phyloP scores from a whole-genome alignment of 2,329 filamentous ascomycete genomes.

The Lanzia echinophila region DNA sequence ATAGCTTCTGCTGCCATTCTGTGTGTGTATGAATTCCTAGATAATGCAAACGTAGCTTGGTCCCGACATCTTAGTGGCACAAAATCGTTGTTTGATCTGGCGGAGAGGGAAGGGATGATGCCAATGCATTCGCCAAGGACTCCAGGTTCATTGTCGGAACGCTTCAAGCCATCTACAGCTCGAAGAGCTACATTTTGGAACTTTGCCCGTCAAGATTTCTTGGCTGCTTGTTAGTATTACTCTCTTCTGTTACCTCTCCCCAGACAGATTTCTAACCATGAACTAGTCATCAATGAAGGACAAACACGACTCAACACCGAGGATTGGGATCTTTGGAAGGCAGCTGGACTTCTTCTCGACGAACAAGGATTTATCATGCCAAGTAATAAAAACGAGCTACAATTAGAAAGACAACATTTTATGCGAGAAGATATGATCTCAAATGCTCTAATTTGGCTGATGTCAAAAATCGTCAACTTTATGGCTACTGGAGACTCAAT shows the following conservation, averaged over 20 bases:
- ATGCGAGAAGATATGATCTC: slow-evolving; percentile 59
- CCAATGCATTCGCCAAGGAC: slow-evolving; percentile 36
- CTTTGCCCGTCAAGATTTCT: slow-evolving; percentile 58
- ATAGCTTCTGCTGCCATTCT: slow-evolving; percentile 60
- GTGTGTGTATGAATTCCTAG: slow-evolving; percentile 62
- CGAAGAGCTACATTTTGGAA: slow-evolving; percentile 60
- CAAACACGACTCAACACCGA: slow-evolving; percentile 55
- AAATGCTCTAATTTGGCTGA: slow-evolving; percentile 59
- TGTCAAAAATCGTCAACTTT: slow-evolving; percentile 60
- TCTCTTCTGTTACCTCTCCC: not conserved
- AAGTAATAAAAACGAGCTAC: slow-evolving; percentile 34
- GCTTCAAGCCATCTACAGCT: slow-evolving; percentile 42
- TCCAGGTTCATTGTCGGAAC: slow-evolving; percentile 22
- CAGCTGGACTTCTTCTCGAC: slow-evolving; percentile 54
- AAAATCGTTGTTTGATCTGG: slow-evolving; percentile 53
- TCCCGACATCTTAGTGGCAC: slow-evolving; percentile 58
- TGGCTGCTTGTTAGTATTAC: slow-evolving; percentile 48
- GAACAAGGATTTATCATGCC: slow-evolving; percentile 44
- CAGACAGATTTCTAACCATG: not conserved
- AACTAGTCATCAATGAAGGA: slow-evolving; percentile 49
- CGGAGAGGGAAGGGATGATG: slow-evolving; percentile 42
- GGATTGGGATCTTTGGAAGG: slow-evolving; percentile 56
- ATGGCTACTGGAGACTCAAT: slow-evolving; percentile 51
- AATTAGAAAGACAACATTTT: slow-evolving; percentile 38
- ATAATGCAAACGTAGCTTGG: slow-evolving; percentile 57